Conservation (phyloP, 345 rosid species). For the Ailanthus altissimus region DNA sequence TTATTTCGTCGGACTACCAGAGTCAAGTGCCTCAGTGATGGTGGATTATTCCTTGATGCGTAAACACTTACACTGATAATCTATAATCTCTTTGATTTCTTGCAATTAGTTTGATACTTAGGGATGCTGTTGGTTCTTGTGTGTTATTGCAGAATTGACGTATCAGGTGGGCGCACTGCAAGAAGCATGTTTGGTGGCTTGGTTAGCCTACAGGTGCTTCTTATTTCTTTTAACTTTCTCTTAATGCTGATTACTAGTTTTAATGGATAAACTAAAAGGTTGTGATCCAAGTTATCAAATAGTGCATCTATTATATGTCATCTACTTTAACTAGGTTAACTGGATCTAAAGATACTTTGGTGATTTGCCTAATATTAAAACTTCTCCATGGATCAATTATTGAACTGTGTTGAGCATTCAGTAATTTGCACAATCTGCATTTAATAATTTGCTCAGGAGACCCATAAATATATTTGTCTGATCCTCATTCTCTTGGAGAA, state of each 20-base stretch:
- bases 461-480: no score
- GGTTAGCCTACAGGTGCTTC: constrained; percentile 48
- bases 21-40: constrained; percentile 67
- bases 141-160: constrained; percentile 39
- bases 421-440: no score
- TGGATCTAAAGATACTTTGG: no score
- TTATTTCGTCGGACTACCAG: constrained; percentile 40
- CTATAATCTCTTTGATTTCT: not conserved
- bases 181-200: constrained; percentile 43
- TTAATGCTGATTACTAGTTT: not conserved
- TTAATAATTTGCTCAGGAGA: no score
- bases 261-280: not conserved
- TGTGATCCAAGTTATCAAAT: not conserved
- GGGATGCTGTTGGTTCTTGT: not conserved
- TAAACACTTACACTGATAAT: constrained; percentile 20
- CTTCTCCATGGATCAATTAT: not conserved
- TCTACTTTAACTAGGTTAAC: no score
- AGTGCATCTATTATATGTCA: no score
- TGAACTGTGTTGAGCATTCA: not conserved
- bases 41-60: constrained; percentile 59
- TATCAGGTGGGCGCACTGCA: constrained; percentile 47
- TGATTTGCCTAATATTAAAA: not conserved
- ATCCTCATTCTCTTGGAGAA: no score
- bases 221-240: not conserved
- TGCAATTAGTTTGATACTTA: not conserved